A percentile compares a stretch with the other conserved stretches of the same genome.
phyloP scores from a whole-genome alignment of 306 rosid genomes.

The Herpetospermum pedunculosum region DNA sequence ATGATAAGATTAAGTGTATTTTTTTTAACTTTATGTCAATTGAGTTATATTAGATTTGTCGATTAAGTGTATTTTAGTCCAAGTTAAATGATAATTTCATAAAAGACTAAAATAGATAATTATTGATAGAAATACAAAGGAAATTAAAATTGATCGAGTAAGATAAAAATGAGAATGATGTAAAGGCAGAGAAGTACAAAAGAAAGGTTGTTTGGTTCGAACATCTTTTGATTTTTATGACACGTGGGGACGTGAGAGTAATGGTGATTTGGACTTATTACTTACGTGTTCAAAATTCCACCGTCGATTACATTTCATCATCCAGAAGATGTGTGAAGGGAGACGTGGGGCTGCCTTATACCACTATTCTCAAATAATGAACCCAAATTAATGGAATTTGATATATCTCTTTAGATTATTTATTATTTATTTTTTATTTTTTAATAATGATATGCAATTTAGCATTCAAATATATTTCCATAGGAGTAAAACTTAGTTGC shows the following conservation, averaged over 20 bases:
- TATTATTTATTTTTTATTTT: not conserved
- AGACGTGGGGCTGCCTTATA: not conserved
- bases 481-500: too few relatives aligned
- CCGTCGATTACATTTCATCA: not conserved
- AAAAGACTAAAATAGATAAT: not conserved
- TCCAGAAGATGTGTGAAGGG: not conserved
- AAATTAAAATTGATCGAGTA: not conserved
- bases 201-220: not conserved
- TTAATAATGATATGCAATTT: not conserved
- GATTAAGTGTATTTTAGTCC: too few relatives aligned
- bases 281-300: not conserved
- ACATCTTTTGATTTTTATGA: conserved; percentile 1
- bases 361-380: not conserved
- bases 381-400: not conserved
- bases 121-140: not conserved
- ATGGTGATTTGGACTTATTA: not conserved
- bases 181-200: not conserved
- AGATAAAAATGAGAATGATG: not conserved
- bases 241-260: not conserved
- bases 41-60: too few relatives aligned
- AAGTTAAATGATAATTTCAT: not conserved
- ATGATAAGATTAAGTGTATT: too few relatives aligned
- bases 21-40: too few relatives aligned
- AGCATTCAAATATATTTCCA: too few relatives aligned
- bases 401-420: not conserved